Evolutionary conservation across 1,139 yeast species (phyloP), one percentile per base, ranked within the genome.

Genomic region (Nakaseomyces nivariensis): DNA sequence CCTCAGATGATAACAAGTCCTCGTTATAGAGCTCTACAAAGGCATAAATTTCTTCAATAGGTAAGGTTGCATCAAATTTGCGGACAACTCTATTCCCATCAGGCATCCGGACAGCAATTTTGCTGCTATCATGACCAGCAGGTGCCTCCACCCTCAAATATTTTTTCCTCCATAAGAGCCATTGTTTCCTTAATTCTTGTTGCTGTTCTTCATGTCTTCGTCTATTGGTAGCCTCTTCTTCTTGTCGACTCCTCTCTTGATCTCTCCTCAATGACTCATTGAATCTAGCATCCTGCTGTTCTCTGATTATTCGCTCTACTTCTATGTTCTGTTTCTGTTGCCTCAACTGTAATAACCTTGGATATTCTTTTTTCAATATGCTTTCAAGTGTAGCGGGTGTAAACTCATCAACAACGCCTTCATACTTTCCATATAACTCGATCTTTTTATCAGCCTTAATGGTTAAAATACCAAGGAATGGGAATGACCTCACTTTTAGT

Each of bases 231-330:
- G 67, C 48, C 60, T 59, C 47, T 63, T 68, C 31, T 50, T 49
- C 33, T 49, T 51, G 29, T 53, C 52, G 36, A 61, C 67, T 31
- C 63, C 71, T 64, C 45, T 67, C 71, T 51, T 71, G 71, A 51
- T 69, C 72, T 33, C 71, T 66, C 41, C 68, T 68, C 49, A 90
- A 70, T 1, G 95, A 82, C 37, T 75, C 75, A 60, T 84, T 81
- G 66, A 82, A 90, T 34, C 94, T 89, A 45, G 77, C 70, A 59
- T 88, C 94, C 67, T 90, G 97, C 59, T 84, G 85, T 54, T 76
- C 76, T 47, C 86, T 72, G 41, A 88, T 71, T 22, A 75, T 72
- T 51, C 92, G 78, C 46, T 79, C 75, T 55, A 77, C 67, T 48
- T 78, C 82, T 49, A 76, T 74, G 51, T 82, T 82, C 57, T 79